Evolutionary conservation across 805 yeast species (phyloP), one percentile per base, ranked within the genome.

Genomic region (Clavispora santaluciae): DNA sequence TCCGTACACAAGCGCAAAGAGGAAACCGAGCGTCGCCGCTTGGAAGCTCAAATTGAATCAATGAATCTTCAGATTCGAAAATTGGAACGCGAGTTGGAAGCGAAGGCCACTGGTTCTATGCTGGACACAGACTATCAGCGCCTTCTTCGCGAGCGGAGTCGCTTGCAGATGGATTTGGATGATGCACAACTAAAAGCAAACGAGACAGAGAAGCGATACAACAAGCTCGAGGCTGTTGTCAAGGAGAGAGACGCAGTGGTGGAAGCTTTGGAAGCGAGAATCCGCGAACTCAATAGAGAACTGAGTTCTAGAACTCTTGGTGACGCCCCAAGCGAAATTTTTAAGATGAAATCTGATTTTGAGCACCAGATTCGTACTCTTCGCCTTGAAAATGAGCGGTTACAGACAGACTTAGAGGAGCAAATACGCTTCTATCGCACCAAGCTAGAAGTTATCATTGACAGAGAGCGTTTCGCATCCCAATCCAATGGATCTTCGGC

Each of bases 281-380:
- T 73, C 23, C 51, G 65, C 20, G 64, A 63, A 1, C 42, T 63
- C 37, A 57, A 61, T 36, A 44, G 61, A 29, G 36, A 50, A 3
- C 53, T 51, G 12, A 55, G 60, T 23, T 36, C 49, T 13, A 15
- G 31, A 15, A 20, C 12, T 5, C 10, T 28, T 15, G 31, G 16
- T 8, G 31, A 28, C 8, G 20, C 31, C 1, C 29, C n/a, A n/a
- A n/a, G 29, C 17, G 53, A 46, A 9, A 35, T 42, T 4, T 42
- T 48, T 16, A 67, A 51, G 46, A 55, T 63, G 1, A 70, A 67
- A 40, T 45, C 63, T 4, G 57, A 56, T 5, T 60, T 65, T 41
- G 77, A 74, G 40, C 60, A 64, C 9, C 60, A 66, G 37, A 53
- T 69, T 25, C 63, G 64, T 24, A 45, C 63, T 17, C 43, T 68